Evolutionary conservation across 2,329 filamentous ascomycete genomes (phyloP).

Genomic region (Piedraia hortae): DNA sequence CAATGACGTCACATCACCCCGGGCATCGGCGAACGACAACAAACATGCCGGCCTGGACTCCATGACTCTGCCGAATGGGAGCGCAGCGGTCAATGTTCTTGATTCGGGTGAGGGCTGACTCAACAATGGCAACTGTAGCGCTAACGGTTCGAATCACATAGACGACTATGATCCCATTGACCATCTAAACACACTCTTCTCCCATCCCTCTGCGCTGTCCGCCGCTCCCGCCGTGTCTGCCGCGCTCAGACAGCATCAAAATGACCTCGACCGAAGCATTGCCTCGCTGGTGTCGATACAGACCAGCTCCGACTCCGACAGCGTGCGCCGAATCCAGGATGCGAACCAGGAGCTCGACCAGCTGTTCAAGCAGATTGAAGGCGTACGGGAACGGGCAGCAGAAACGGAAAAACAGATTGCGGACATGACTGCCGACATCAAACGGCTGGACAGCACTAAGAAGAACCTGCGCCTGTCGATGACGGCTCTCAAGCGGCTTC

Average conservation of each 20-base stretch:
- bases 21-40: too few species aligned
- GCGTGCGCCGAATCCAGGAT: slow-evolving; percentile 69
- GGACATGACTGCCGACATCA: slow-evolving; percentile 97
- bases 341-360: slow-evolving; percentile 72
- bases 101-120: too few species aligned
- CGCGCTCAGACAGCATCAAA: slow-evolving; percentile 44
- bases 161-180: slow-evolving; percentile 77
- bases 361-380: slow-evolving; percentile 85
- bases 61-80: too few species aligned
- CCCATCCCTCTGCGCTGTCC: slow-evolving; percentile 58
- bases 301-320: slow-evolving; percentile 62
- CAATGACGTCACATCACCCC: too few species aligned
- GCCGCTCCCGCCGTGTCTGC: slow-evolving; percentile 49
- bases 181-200: slow-evolving; percentile 82
- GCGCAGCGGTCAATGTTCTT: too few species aligned
- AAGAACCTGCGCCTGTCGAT: slow-evolving; percentile 88
- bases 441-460: slow-evolving; percentile 86
- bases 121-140: neutral
- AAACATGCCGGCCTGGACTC: too few species aligned
- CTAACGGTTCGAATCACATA: neutral
- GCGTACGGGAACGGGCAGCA: slow-evolving; percentile 63
- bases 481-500: slow-evolving; percentile 85
- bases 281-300: slow-evolving; percentile 43
- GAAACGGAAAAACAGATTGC: slow-evolving; percentile 90
- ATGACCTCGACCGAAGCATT: slow-evolving; percentile 62